Evolutionary conservation across 345 rosid species (phyloP).

Genomic region (Excoecaria agallocha): DNA sequence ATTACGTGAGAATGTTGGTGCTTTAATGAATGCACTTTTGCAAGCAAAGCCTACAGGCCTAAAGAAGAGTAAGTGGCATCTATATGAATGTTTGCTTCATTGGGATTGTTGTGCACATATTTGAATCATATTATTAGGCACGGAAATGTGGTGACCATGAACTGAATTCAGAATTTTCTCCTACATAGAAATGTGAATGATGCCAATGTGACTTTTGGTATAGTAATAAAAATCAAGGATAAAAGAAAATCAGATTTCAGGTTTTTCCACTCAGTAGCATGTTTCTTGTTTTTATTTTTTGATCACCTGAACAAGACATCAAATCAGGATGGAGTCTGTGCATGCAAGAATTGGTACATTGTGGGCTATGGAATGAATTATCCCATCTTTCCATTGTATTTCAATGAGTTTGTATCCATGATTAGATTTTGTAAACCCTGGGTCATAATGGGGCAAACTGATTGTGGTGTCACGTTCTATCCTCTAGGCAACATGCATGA

Average conservation of each 20-base stretch:
- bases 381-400: background rate
- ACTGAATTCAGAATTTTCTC: background rate
- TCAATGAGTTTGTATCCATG: background rate
- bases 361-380: background rate
- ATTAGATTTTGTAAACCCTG: background rate
- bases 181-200: background rate
- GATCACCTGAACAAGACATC: background rate
- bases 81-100: background rate
- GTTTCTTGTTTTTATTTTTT: background rate
- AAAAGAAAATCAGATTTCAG: background rate
- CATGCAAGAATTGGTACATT: background rate
- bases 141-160: background rate
- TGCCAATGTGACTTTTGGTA: background rate
- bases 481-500: background rate
- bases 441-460: background rate
- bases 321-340: background rate
- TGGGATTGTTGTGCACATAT: slow-evolving; percentile 2
- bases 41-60: slow-evolving; percentile 92
- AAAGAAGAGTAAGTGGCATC: slow-evolving; percentile 69
- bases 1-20: slow-evolving; percentile 82
- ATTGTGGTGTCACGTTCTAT: too few species aligned
- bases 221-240: background rate
- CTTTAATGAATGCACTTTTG: slow-evolving; percentile 86
- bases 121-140: background rate
- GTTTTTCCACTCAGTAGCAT: background rate